These are phyloP conservation scores for Gossypium raimondii DNA, from an alignment of 345 rosid species.

Conservation along the genomic window DNA sequence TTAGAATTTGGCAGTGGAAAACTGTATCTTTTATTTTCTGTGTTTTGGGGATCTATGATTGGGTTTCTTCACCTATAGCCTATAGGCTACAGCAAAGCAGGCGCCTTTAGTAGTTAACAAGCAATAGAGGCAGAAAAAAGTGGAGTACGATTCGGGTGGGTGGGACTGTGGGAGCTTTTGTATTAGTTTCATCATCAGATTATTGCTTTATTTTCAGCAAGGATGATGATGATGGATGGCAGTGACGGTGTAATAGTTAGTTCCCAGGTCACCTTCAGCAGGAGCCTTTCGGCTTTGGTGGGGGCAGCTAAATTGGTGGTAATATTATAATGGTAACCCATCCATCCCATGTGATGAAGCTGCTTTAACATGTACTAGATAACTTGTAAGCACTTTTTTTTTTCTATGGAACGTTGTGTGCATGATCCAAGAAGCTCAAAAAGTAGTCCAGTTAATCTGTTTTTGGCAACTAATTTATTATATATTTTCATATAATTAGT, in stretches of 20 bases:
- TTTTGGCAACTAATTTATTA: no score
- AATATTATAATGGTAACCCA: not conserved
- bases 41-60: not conserved
- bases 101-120: not conserved
- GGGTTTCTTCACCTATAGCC: not conserved
- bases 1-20: not conserved
- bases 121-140: not conserved
- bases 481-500: no score
- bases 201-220: not conserved
- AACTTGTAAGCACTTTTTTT: no score
- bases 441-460: no score
- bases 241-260: not conserved
- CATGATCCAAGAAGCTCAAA: no score
- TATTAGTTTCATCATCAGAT: not conserved
- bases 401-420: no score
- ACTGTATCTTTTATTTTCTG: not conserved
- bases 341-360: no score
- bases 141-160: not conserved
- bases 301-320: not conserved
- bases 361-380: no score
- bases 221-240: not conserved
- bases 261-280: not conserved
- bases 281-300: not conserved
- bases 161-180: not conserved
- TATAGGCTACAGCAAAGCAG: no score